These are phyloP conservation scores for Acer saccharum DNA, from an alignment of 345 rosid genomes.

Conservation along the genomic window DNA sequence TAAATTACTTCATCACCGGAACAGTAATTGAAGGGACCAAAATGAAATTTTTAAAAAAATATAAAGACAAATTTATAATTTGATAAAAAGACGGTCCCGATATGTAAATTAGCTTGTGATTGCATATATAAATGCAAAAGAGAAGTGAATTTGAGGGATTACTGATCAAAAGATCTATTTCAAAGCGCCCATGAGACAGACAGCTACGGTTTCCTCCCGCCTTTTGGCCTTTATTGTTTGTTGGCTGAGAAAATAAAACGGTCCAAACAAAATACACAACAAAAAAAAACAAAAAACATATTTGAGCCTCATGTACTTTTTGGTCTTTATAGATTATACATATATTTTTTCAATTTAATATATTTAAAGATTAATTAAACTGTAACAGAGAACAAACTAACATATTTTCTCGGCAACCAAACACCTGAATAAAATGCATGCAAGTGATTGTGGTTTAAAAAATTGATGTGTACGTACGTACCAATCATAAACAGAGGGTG, in stretches of 20 bases:
- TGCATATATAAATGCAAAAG: not conserved
- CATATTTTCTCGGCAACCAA: slow-evolving; percentile 6
- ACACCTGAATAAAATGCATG: not conserved
- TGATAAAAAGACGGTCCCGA: no score
- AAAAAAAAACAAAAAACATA: no score
- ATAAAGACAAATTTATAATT: no score
- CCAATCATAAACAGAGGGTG: slow-evolving; percentile 98
- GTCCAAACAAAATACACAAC: not conserved
- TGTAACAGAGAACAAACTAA: no score
- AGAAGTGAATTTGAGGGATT: slow-evolving; percentile 7
- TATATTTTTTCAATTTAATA: not conserved
- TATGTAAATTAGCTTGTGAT: not conserved
- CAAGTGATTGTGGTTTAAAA: not conserved
- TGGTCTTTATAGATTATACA: not conserved
- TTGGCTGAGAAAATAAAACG: slow-evolving; percentile 43
- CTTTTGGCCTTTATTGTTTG: slow-evolving; percentile 35
- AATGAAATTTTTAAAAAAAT: no score
- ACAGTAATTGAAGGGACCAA: no score
- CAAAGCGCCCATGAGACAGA: slow-evolving; percentile 61
- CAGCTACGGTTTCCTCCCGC: slow-evolving; percentile 55
- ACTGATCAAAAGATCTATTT: slow-evolving; percentile 29
- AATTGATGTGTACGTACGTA: slow-evolving; percentile 15
- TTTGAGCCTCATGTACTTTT: slow-evolving; percentile 8
- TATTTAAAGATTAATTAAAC: no score
- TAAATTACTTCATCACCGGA: no score